These are phyloP conservation scores for Suillus placidus DNA, from an alignment of 768 basidiomycete genomes.

Conservation along the genomic window DNA sequence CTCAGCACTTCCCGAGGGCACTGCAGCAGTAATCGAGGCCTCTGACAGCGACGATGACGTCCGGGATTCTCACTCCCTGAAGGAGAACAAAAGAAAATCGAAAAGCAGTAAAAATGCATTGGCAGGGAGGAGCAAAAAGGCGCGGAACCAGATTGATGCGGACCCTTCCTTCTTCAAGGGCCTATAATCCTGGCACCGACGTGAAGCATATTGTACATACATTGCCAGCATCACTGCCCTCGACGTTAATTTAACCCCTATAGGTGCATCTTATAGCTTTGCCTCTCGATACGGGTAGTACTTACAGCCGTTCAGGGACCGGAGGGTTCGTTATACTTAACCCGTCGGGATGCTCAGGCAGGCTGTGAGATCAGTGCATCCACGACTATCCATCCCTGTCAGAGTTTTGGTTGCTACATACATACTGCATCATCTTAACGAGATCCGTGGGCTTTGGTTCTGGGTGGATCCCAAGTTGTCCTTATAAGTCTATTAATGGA, in stretches of 20 bases:
- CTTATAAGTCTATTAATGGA: constrained; percentile 14
- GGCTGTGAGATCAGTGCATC: constrained; percentile 22
- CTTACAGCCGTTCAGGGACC: constrained; percentile 13
- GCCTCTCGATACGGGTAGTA: background rate
- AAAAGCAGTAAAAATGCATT: constrained; percentile 56
- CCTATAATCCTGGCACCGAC: constrained; percentile 38
- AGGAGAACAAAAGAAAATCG: constrained; percentile 56
- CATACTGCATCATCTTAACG: constrained; percentile 28
- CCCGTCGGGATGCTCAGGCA: constrained; percentile 6
- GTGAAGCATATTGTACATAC: background rate
- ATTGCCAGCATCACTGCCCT: background rate
- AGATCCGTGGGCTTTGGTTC: constrained; percentile 18
- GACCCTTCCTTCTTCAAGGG: constrained; percentile 70
- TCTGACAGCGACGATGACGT: constrained; percentile 29
- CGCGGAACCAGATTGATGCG: constrained; percentile 58
- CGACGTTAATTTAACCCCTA: background rate
- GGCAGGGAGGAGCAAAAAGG: constrained; percentile 55
- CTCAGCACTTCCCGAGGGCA: constrained; percentile 15
- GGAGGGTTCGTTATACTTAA: background rate
- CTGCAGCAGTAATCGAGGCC: constrained; percentile 18
- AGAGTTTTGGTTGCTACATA: constrained; percentile 17
- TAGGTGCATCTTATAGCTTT: background rate
- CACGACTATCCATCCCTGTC: constrained; percentile 34
- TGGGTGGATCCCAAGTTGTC: background rate
- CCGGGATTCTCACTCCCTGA: constrained; percentile 32